Evolutionary conservation across 495 filamentous ascomycete genomes (phyloP).

Genomic region (Aspergillus baeticus): DNA sequence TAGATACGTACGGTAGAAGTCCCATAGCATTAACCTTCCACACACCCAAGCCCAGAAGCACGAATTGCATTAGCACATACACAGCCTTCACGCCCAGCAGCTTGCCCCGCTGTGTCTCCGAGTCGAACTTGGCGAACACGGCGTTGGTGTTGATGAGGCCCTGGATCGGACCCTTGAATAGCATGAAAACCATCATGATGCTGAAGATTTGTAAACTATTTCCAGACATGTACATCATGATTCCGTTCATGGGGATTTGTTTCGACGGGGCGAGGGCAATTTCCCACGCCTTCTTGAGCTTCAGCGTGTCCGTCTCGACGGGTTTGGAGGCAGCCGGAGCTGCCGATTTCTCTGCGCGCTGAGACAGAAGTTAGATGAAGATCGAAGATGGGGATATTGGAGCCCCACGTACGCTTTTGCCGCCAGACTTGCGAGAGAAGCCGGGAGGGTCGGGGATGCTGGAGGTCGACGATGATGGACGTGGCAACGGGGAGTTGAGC

Average conservation of each 20-base stretch:
- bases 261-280: constrained; percentile 92
- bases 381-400: background rate
- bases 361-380: constrained; percentile 22
- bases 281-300: constrained; percentile 99
- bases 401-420: constrained; percentile 36
- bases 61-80: constrained; percentile 83
- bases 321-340: constrained; percentile 35
- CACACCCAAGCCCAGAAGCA: constrained; percentile 78
- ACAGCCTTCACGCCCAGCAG: constrained; percentile 78
- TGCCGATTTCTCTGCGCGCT: constrained; percentile 39
- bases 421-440: constrained; percentile 54
- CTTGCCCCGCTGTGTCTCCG: constrained; percentile 67
- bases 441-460: constrained; percentile 85
- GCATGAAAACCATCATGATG: constrained; percentile 99
- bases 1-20: constrained; percentile 74
- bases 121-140: constrained; percentile 86
- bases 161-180: constrained; percentile 93
- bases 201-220: constrained; percentile 98
- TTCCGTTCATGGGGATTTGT: constrained; percentile 92
- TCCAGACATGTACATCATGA: constrained; percentile 99
- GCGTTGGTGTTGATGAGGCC: constrained; percentile 75
- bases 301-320: constrained; percentile 88
- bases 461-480: constrained; percentile 53
- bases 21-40: constrained; percentile 99
- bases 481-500: constrained; percentile 64